Percentiles rank a stretch among this genome's conserved stretches.
phyloP scores from a whole-genome alignment of 2,329 filamentous ascomycete genomes.

The Fusarium mexicanum region DNA sequence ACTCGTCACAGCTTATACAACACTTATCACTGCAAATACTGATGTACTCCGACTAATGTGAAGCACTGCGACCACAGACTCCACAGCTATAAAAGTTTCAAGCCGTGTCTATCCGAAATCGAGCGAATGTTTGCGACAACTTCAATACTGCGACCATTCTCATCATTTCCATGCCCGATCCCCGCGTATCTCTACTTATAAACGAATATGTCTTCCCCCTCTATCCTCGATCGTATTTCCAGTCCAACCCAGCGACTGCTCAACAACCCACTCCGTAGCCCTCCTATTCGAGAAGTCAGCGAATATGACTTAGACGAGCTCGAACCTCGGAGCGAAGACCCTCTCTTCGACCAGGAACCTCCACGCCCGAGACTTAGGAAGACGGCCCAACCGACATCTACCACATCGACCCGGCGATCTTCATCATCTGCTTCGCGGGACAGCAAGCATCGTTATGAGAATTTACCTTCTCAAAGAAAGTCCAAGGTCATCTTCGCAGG shows the following conservation, averaged over 20 bases:
- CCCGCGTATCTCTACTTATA: neutral
- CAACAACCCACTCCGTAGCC: constrained; percentile 42
- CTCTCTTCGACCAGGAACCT: constrained; percentile 34
- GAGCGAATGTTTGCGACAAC: constrained; percentile 21
- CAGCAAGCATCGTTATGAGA: constrained; percentile 42
- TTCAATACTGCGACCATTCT: neutral
- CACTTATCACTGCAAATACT: no score
- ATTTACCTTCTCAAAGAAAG: constrained; percentile 47
- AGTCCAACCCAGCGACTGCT: constrained; percentile 39
- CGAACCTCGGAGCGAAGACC: constrained; percentile 49
- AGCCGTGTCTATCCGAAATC: constrained; percentile 13
- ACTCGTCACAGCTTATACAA: neutral
- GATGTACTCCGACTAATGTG: neutral
- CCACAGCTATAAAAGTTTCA: neutral
- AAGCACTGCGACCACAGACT: neutral
- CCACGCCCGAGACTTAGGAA: constrained; percentile 37
- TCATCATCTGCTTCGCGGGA: constrained; percentile 33
- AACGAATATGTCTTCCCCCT: constrained; percentile 42
- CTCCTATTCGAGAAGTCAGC: constrained; percentile 39
- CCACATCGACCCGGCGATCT: constrained; percentile 15
- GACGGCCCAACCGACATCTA: constrained; percentile 6
- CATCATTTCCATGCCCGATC: neutral
- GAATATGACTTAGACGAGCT: constrained; percentile 54
- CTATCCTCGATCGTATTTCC: constrained; percentile 43
- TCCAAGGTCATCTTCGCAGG: constrained; percentile 55